Evolutionary conservation across 1,284 basidiomycete genomes (phyloP), one percentile per base, ranked within the genome.

Genomic region (Ceratobasidium sp.): DNA sequence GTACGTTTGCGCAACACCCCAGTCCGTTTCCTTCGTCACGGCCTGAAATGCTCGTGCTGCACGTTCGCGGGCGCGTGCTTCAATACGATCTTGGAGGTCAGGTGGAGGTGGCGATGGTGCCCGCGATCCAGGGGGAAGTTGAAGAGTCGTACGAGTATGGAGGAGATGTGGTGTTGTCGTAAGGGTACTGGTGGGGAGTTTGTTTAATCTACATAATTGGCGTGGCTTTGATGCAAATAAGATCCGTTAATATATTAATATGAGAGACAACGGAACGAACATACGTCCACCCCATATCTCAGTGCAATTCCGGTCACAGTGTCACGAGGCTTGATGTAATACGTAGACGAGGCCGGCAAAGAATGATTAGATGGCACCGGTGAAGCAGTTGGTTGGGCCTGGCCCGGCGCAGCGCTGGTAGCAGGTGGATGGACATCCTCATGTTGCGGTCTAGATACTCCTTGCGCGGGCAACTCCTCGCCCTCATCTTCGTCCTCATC

Each of bases 161-260:
- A 94, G 85, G 20, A 94, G 85, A 81, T 93, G 92, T 1, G 93
- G 93, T 0, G 90, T 93, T 0, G 91, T 93, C 68, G 85, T 89
- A 20, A 94, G 85, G 0, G 92, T 91, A 80, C 88, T 91, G 0
- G 86, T 84, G 0, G 92, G 91, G 6, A 94, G 87, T 66, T 87
- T 88, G 81, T 94, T 94, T 26, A 92, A 83, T 23, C 85, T 87
- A 82, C 92, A 93, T 3, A 94, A 85, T 61, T 56, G 46, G 87
- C 84, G 54, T 87, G 87, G 38, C 87, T 89, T 92, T 93, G 80
- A 6, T 1, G 26, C 67, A 54, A 26, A 40, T 66, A n/a, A 44
- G 50, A 13, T 62, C 20, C 38, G 44, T 69, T 42, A 77, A 59
- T 71, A 13, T 17, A 48, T 10, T 46, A 23, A 38, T 20, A 26